These are phyloP conservation scores for Phycomyces nitens DNA, from an alignment of 192 early-diverging fungal genomes.

Conservation along the genomic window DNA sequence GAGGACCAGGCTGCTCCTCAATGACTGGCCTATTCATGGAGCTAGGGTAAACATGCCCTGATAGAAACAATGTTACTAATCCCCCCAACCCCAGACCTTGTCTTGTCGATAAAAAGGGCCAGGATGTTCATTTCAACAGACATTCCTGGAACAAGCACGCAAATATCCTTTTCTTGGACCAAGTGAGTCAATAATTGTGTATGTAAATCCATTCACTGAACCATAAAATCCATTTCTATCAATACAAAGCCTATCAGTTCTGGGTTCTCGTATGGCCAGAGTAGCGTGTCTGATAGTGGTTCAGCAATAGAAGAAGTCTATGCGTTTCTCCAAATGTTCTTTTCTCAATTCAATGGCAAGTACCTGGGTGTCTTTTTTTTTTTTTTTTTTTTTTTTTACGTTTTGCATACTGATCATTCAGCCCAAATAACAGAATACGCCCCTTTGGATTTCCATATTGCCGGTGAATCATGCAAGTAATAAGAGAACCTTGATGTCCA, in stretches of 20 bases:
- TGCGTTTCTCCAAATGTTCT: slow-evolving; percentile 86
- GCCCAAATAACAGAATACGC: slow-evolving; percentile 47
- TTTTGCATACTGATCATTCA: too few relatives aligned
- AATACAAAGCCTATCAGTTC: slow-evolving; percentile 66
- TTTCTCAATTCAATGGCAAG: slow-evolving; percentile 59
- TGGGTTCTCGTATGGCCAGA: slow-evolving; percentile 77
- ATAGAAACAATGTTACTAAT: too few relatives aligned
- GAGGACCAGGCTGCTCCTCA: slow-evolving; percentile 76
- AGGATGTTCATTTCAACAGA: slow-evolving; percentile 56
- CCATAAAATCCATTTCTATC: background rate
- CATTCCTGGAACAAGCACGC: slow-evolving; percentile 87
- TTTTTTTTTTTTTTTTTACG: background rate
- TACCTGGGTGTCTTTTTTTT: background rate
- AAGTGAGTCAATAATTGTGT: too few relatives aligned
- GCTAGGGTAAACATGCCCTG: slow-evolving; percentile 40
- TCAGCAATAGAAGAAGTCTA: slow-evolving; percentile 83
- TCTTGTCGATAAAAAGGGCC: slow-evolving; percentile 70
- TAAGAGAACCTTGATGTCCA: too few relatives aligned
- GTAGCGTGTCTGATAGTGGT: slow-evolving; percentile 61
- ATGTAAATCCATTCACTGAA: slow-evolving; percentile 4
- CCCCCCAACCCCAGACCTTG: slow-evolving; percentile 64
- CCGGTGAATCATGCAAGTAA: slow-evolving; percentile 60
- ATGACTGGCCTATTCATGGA: slow-evolving; percentile 77
- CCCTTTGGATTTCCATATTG: slow-evolving; percentile 71
- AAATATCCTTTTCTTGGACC: slow-evolving; percentile 73